phyloP scores from a whole-genome alignment of 208 protist genomes.

The Angomonas desouzai region DNA sequence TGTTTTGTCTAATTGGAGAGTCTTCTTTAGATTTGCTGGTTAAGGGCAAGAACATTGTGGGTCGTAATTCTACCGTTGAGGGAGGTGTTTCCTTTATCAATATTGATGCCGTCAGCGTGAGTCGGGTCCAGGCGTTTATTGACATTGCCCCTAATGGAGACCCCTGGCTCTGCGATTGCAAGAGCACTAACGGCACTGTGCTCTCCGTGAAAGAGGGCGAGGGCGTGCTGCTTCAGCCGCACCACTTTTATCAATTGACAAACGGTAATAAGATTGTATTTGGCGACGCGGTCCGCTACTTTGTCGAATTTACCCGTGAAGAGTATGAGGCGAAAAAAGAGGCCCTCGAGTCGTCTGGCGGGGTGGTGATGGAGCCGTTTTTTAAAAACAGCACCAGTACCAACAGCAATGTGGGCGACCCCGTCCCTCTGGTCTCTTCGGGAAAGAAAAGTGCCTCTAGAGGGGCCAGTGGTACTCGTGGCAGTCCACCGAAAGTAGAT shows the following conservation, averaged over 20 bases:
- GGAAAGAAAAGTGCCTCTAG: too few species aligned
- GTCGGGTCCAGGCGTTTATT: conserved; percentile 77
- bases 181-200: conserved; percentile 86
- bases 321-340: background rate
- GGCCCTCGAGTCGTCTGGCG: background rate
- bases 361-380: background rate
- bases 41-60: conserved; percentile 71
- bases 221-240: conserved; percentile 57
- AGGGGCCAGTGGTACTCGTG: background rate
- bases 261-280: conserved; percentile 63
- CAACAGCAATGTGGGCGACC: background rate
- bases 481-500: background rate
- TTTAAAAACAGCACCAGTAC: background rate
- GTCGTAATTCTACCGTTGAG: conserved; percentile 38
- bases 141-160: conserved; percentile 76
- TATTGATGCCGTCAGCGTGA: conserved; percentile 66
- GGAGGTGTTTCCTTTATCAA: conserved; percentile 64
- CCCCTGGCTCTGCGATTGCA: conserved; percentile 79
- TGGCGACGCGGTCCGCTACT: conserved; percentile 63
- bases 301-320: conserved; percentile 17
- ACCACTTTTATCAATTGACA: conserved; percentile 76
- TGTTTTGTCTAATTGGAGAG: conserved; percentile 39
- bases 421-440: too few species aligned
- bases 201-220: conserved; percentile 41
- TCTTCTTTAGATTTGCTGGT: conserved; percentile 24